Evolutionary conservation across 305 asterid species (phyloP).

Genomic region (Coffea humblotiana): DNA sequence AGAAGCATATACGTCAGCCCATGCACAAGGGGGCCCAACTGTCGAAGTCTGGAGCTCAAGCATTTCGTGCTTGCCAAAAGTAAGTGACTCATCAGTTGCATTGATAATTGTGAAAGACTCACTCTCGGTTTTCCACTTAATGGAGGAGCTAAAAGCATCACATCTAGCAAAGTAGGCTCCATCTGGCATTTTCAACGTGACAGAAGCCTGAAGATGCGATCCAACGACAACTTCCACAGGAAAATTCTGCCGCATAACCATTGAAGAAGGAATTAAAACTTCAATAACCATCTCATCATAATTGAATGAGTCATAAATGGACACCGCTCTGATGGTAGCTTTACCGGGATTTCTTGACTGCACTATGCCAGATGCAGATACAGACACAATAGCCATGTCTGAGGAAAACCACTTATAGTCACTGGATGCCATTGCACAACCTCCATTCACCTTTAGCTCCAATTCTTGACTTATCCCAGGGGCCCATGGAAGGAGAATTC

Average conservation of each 20-base stretch:
- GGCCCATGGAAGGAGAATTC: conserved; percentile 78
- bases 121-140: conserved; percentile 74
- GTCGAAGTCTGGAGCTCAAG: conserved; percentile 26
- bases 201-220: conserved; percentile 69
- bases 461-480: conserved; percentile 82
- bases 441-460: conserved; percentile 81
- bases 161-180: conserved; percentile 70
- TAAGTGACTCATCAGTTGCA: conserved; percentile 39
- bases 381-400: conserved; percentile 66
- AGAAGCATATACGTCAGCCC: conserved; percentile 67
- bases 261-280: conserved; percentile 70
- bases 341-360: conserved; percentile 85
- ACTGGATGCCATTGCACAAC: conserved; percentile 77
- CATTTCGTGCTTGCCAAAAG: conserved; percentile 41
- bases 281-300: conserved; percentile 70
- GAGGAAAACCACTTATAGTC: conserved; percentile 93
- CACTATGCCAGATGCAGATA: conserved; percentile 74
- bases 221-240: conserved; percentile 83
- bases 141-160: conserved; percentile 69
- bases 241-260: conserved; percentile 65
- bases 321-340: conserved; percentile 69
- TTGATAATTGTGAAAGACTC: conserved; percentile 61
- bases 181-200: conserved; percentile 60
- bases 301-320: conserved; percentile 72
- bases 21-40: conserved; percentile 73